Base-by-base conservation (phyloP, 306 rosid species). In the Rosa rugosa region DNA sequence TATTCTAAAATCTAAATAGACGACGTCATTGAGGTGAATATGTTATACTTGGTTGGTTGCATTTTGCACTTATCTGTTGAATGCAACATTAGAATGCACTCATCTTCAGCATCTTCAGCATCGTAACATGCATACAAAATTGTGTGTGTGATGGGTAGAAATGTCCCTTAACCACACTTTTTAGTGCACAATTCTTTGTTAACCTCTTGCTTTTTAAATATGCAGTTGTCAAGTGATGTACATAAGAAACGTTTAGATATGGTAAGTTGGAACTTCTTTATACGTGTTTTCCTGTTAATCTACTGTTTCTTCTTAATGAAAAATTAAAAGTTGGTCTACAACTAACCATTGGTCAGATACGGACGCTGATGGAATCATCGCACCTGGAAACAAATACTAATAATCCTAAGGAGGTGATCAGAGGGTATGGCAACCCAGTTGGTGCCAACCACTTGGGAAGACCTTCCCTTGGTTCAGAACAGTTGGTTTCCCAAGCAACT, bases 241-340 rank as follows among this genome's bases (percentile, higher is more conserved):
- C 94, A 96, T 88, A 89, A 91, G 82, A 96, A 85, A 82, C 97
- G 99, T 69, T 73, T 91, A 71, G 97, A 96, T 79, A 59, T 86
- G 84, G 99, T 96, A 83, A 85, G 92, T 81, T 64, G 69, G 72
- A 67, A 68, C 74, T 71, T 83, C 77, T 65, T 42, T 67, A 25
- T 67, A 17, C 62, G 50, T 65, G 53, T 77, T 76, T 80, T 63
- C 60, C 72, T 75, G 56, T 82, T 73, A 16, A 14, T 75, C 42
- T 80, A 46, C 67, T 86, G 31, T 59, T 77, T 72, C 72, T 18
- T 36, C 47, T 54, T 51, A 42, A 62, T 42, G 66, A 72, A 65
- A 73, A 57, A 47, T 80, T 83, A 36, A 62, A 68, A 27, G 54
- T 41, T 69, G 67, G 40, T 77, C 69, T 65, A 75, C 80, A 68